phyloP scores from a whole-genome alignment of 345 rosid genomes.

The Salix suchowensis region DNA sequence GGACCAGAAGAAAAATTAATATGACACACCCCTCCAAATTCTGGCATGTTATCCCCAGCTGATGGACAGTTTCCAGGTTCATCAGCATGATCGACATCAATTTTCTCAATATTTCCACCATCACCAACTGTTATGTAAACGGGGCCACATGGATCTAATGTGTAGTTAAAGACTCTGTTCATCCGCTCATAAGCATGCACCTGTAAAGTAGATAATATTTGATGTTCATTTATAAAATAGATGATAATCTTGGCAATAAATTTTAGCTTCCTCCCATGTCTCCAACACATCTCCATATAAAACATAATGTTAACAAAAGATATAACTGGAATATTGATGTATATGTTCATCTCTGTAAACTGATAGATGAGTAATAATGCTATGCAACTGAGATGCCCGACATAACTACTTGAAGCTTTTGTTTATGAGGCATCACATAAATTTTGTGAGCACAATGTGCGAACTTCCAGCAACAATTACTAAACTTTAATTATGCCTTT shows the following conservation, averaged over 20 bases:
- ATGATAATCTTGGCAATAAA: background rate
- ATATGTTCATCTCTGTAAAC: background rate
- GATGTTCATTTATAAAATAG: background rate
- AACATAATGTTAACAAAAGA: background rate
- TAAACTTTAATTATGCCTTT: background rate
- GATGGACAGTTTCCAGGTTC: constrained; percentile 78
- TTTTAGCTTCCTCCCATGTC: too few species aligned
- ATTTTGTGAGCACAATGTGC: background rate
- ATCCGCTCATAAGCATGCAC: constrained; percentile 92
- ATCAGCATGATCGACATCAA: constrained; percentile 67
- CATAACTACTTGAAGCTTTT: background rate
- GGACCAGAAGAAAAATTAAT: constrained; percentile 65
- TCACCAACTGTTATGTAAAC: constrained; percentile 80
- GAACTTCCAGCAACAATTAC: background rate
- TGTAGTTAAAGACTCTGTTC: constrained; percentile 74
- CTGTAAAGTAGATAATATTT: constrained; percentile 28
- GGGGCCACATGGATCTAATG: constrained; percentile 67
- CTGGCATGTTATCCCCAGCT: constrained; percentile 52
- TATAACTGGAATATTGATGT: background rate
- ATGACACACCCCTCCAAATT: constrained; percentile 65
- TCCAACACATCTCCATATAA: too few species aligned
- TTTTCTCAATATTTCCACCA: constrained; percentile 80
- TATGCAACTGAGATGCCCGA: background rate
- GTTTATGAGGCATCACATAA: background rate
- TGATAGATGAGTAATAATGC: background rate